A percentile compares a stretch with the other conserved stretches of the same genome.
Evolutionary conservation across 805 yeast species (phyloP).

Genomic region (Ogataea angusta): DNA sequence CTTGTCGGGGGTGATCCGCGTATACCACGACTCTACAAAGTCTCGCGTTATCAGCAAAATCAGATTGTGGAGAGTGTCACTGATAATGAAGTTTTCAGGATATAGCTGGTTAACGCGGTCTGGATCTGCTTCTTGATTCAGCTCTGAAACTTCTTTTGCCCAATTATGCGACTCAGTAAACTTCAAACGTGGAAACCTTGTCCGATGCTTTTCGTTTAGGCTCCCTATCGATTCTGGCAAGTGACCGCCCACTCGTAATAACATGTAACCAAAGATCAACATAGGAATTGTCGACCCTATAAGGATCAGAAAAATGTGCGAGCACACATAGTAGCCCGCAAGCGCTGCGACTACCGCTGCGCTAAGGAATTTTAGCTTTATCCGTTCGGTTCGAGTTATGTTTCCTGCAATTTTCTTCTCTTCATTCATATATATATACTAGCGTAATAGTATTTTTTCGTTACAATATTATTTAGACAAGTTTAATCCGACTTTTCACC

Average conservation of each 20-base stretch:
- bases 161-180: conserved; percentile 32
- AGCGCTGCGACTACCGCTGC: background rate
- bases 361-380: background rate
- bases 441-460: background rate
- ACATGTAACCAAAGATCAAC: background rate
- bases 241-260: background rate
- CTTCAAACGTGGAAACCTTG: conserved; percentile 15
- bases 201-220: conserved; percentile 2
- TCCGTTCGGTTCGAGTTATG: too few species aligned
- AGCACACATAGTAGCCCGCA: background rate
- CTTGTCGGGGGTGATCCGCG: conserved; percentile 38
- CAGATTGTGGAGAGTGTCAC: conserved; percentile 51
- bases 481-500: conserved; percentile 1
- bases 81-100: conserved; percentile 49
- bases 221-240: background rate
- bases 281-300: background rate
- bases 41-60: conserved; percentile 46
- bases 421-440: background rate
- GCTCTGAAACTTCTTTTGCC: conserved; percentile 22
- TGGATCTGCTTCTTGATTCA: conserved; percentile 14
- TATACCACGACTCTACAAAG: conserved; percentile 58
- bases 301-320: background rate
- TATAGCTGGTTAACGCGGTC: conserved; percentile 21
- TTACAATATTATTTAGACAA: background rate
- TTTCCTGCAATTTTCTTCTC: too few species aligned